Evolutionary conservation across 202 grass and related monocot genomes (phyloP).

Genomic region (Setaria italica): DNA sequence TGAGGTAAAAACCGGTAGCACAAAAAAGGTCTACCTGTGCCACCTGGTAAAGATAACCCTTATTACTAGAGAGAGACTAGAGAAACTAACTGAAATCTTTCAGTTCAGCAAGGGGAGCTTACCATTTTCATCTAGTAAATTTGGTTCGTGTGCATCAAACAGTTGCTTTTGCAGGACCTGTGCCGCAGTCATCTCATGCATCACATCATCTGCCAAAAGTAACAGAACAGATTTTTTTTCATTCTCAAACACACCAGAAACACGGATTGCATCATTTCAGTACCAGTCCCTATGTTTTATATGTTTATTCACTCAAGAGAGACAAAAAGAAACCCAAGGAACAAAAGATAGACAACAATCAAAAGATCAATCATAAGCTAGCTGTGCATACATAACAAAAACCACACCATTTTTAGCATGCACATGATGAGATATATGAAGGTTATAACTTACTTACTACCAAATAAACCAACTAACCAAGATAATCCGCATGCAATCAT

Average conservation of each 20-base stretch:
- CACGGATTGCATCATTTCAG: constrained; percentile 29
- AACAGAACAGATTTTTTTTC: constrained; percentile 17
- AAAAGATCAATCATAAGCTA: constrained; percentile 5
- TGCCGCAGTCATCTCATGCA: constrained; percentile 63
- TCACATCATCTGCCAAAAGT: constrained; percentile 76
- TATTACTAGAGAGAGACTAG: neutral
- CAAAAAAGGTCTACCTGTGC: constrained; percentile 31
- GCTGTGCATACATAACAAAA: constrained; percentile 14
- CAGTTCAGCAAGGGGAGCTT: constrained; percentile 25
- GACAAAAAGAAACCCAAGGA: neutral
- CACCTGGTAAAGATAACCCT: constrained; percentile 3
- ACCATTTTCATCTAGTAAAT: constrained; percentile 93
- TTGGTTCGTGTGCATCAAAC: constrained; percentile 82
- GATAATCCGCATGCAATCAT: neutral
- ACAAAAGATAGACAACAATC: constrained; percentile 20
- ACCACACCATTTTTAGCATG: neutral
- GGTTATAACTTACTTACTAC: neutral
- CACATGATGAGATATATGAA: constrained; percentile 32
- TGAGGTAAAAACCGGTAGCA: constrained; percentile 2
- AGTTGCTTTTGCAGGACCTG: constrained; percentile 76
- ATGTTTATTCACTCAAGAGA: constrained; percentile 8
- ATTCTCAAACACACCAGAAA: constrained; percentile 28
- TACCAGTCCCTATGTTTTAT: constrained; percentile 28
- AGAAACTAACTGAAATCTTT: constrained; percentile 37
- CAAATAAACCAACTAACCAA: neutral